Base-by-base conservation (phyloP, 2,329 filamentous ascomycete genomes). In the Penicillium sp. region DNA sequence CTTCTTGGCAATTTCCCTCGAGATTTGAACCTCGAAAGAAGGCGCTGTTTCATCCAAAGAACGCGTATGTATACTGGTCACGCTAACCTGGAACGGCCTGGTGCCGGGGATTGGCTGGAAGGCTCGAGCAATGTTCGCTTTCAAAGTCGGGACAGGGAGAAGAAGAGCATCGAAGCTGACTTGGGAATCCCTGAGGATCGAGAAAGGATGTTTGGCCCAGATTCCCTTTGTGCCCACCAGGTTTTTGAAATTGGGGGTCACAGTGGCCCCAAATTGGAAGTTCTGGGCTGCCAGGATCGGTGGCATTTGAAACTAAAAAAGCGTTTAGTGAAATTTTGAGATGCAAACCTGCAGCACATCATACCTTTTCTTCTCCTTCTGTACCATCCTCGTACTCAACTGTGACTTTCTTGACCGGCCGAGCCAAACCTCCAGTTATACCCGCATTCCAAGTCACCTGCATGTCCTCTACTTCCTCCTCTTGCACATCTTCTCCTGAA, bases 361-460 rank as follows among this genome's bases (percentile, higher is more conserved):
- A 42, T 68, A 77, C 74, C 57, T 67, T 46, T 50, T 67, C 60
- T 6, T 57, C 60, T 50, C 70, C 64, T 41, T 64, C 51, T 4
- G 61, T 62, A 19, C 69, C 70, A 57, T 73, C 72, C 29, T 63
- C 60, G 50, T 65, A 61, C 15, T 64, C 29, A 21, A 75, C 15
- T n/a, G 55, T 55, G 35, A 69, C 50, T 10, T 65, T 50, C 46
- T 69, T 69, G 19, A 54, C 58, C 40, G 64, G 49, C 13, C 61
- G 65, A 31, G 63, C 59, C 19, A 78, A 47, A 6, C 62, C 63
- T 31, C 76, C 76, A 13, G 58, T 60, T 23, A 77, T 61, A 49
- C 69, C 64, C 1, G 74, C 69, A 54, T 69, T 67, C 9, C 77
- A 65, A 3, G 66, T 66, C 49, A 78, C 56, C 38, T 73, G 61